Evolutionary conservation across 2,329 filamentous ascomycete genomes (phyloP), one percentile per base, ranked within the genome.

Genomic region (Trichoderma sp.): DNA sequence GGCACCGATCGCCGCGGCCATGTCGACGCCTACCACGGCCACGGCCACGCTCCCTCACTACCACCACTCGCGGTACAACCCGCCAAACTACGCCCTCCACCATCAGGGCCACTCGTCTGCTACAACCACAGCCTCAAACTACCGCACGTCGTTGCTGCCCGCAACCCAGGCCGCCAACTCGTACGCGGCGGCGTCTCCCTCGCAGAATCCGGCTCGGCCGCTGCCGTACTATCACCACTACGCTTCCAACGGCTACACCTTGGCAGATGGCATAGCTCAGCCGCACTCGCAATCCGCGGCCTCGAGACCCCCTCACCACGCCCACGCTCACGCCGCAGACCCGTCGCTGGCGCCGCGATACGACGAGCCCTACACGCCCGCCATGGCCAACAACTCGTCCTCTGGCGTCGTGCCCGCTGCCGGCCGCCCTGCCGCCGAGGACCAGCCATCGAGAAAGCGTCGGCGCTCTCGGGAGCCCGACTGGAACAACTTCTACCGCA

Each of bases 1-100:
- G 68, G 37, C 24, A 47, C 63, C 37, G 27, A 33, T 37, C 49
- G 56, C 61, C 19, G 16, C 29, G 65, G 58, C 29, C 53, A 94
- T 95, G 92, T 94, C 92, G 85, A 94, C 92, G 75, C 92, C 92
- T 74, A 93, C 91, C 72, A 91, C 90, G 77, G 90, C 90, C 76
- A 91, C 90, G 79, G 89, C 89, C 77, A 91, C 89, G 74, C 85
- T 92, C 77, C 89, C 89, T 78, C 88, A 87, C 76, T 89, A 90
- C 80, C 87, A 89, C 80, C 87, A 89, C 80, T 86, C 87, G 71
- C 88, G 89, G 83, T 90, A 90, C 76, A 85, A 88, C 77, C 87
- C 88, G 76, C 77, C 85, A 58, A 85, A 83, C 71, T 80, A 84
- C 73, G 79, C 83, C 71, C 76, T 86, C 83, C 75, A 78, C 67